Conservation (phyloP, 2,329 filamentous ascomycete genomes). For the Alternaria postmessia region DNA sequence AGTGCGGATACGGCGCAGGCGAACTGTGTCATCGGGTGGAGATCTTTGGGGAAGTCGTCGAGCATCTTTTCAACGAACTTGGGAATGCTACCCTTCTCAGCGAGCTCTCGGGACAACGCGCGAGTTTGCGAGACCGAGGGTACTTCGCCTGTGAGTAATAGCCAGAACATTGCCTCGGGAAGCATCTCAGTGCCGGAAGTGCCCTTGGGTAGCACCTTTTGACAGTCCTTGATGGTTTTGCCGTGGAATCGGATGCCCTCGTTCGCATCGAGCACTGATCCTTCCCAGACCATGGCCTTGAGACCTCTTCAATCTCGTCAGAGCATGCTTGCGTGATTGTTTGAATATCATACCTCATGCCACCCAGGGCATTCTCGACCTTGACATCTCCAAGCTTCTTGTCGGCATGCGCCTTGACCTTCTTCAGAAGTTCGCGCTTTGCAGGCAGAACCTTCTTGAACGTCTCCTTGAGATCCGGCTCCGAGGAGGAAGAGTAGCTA, state of each 20-base stretch:
- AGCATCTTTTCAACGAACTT: constrained; percentile 86
- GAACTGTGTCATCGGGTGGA: constrained; percentile 99
- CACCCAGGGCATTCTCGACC: constrained; percentile 91
- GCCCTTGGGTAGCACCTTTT: constrained; percentile 91
- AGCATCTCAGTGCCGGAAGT: constrained; percentile 94
- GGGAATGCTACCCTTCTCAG: constrained; percentile 84
- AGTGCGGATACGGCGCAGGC: constrained; percentile 94
- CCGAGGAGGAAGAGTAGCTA: constrained; percentile 75
- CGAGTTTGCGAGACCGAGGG: constrained; percentile 84
- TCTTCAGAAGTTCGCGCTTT: constrained; percentile 91
- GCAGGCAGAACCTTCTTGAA: constrained; percentile 85
- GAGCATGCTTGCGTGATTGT: neutral
- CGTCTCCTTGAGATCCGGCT: constrained; percentile 88
- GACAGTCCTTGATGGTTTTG: constrained; percentile 97
- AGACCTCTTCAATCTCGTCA: constrained; percentile 66
- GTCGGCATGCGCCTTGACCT: constrained; percentile 84
- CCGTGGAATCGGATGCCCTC: constrained; percentile 99
- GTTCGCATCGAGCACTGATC: constrained; percentile 93
- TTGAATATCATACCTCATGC: constrained; percentile 73
- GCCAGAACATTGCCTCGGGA: constrained; percentile 99
- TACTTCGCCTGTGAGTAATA: constrained; percentile 91
- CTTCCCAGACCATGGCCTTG: constrained; percentile 99
- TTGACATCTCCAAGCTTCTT: constrained; percentile 92
- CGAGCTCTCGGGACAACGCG: constrained; percentile 82
- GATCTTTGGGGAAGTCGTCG: constrained; percentile 84